Conservation (phyloP, 495 filamentous ascomycete species). For the Penicillium paxilli region DNA sequence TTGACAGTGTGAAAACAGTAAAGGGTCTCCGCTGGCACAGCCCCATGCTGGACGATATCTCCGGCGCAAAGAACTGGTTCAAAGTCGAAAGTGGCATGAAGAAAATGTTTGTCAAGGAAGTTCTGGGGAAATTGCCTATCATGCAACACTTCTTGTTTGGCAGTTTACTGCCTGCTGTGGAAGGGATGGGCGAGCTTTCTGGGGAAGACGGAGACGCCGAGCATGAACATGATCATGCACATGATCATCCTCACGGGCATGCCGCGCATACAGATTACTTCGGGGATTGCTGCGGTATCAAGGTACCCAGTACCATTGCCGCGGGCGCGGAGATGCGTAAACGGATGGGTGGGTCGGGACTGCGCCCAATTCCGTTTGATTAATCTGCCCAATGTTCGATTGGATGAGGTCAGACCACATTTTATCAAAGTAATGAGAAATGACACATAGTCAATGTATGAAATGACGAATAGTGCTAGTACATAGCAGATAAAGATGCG, state of each 20-base stretch:
- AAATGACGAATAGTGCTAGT: conserved; percentile 6
- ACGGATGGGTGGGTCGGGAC: conserved; percentile 56
- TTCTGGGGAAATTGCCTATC: conserved; percentile 90
- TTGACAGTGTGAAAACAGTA: conserved; percentile 95
- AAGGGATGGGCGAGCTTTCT: conserved; percentile 68
- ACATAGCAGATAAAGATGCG: too few relatives aligned
- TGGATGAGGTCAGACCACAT: not conserved
- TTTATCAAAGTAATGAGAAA: not conserved
- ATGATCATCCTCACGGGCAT: conserved; percentile 58
- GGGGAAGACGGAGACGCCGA: conserved; percentile 50
- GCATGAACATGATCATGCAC: conserved; percentile 59
- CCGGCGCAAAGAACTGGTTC: conserved; percentile 82
- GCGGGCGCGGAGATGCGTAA: conserved; percentile 87
- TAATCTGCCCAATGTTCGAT: too few relatives aligned
- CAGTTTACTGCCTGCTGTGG: conserved; percentile 70
- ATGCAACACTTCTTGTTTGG: conserved; percentile 99
- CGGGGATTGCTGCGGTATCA: conserved; percentile 98
- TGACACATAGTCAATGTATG: not conserved
- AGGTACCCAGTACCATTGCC: conserved; percentile 90
- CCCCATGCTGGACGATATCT: conserved; percentile 98
- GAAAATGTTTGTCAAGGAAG: conserved; percentile 93
- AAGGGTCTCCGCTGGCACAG: conserved; percentile 95
- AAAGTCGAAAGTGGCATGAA: conserved; percentile 96
- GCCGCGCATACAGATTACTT: conserved; percentile 57
- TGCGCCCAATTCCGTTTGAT: conserved; percentile 92